A percentile compares a stretch with the other conserved stretches of the same genome.
Evolutionary conservation across 2,329 filamentous ascomycete species (phyloP).

Genomic region (Fusarium nygamai): DNA sequence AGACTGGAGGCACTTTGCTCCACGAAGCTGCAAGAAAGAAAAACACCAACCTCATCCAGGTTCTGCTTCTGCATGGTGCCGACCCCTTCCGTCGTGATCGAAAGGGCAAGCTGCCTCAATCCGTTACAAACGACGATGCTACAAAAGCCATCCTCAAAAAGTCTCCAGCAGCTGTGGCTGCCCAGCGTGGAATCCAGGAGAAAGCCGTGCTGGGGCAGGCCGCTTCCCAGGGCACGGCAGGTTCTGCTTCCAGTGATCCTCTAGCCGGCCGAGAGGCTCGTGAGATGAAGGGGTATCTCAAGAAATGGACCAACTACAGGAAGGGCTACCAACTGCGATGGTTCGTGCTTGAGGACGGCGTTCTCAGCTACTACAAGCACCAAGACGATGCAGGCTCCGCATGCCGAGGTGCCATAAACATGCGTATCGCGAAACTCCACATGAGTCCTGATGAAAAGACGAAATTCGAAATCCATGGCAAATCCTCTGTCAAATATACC

Average conservation of each 20-base stretch:
- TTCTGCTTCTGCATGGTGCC: conserved; percentile 90
- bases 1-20: conserved; percentile 88
- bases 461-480: conserved; percentile 96
- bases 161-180: conserved; percentile 92
- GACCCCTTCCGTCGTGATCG: conserved; percentile 96
- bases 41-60: conserved; percentile 87
- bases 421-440: conserved; percentile 92
- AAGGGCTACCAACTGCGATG: conserved; percentile 96
- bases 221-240: conserved; percentile 64
- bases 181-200: conserved; percentile 95
- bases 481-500: conserved; percentile 98
- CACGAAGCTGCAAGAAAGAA: conserved; percentile 92
- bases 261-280: conserved; percentile 84
- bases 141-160: conserved; percentile 90
- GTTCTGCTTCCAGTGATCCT: conserved; percentile 66
- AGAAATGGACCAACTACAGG: conserved; percentile 99
- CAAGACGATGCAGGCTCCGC: conserved; percentile 97
- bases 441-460: conserved; percentile 99
- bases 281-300: conserved; percentile 98
- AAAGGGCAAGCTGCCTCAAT: conserved; percentile 94
- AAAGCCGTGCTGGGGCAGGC: conserved; percentile 90
- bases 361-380: conserved; percentile 98
- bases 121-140: conserved; percentile 93
- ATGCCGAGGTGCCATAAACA: conserved; percentile 97
- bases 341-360: conserved; percentile 98